phyloP scores from a whole-genome alignment of 495 filamentous ascomycete species.

The Achaetomiella virescens region DNA sequence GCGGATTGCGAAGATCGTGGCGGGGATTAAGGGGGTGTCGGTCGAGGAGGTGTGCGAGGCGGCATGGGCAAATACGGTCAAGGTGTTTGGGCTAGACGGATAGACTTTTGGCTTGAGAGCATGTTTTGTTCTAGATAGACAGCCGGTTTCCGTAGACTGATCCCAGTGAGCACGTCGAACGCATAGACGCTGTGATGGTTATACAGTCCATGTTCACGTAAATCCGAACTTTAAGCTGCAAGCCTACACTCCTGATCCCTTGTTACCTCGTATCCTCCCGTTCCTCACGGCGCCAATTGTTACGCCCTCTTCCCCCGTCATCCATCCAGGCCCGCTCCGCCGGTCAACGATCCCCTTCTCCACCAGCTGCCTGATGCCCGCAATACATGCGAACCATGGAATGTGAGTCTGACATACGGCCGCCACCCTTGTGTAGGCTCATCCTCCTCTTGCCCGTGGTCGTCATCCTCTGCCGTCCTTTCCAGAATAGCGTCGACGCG shows the following conservation, averaged over 20 bases:
- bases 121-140: not conserved
- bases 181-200: not conserved
- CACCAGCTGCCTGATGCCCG: slow-evolving; percentile 67
- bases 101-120: slow-evolving; percentile 4
- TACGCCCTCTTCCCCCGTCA: slow-evolving; percentile 81
- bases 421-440: slow-evolving; percentile 33
- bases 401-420: slow-evolving; percentile 57
- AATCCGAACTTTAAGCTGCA: not conserved
- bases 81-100: slow-evolving; percentile 70
- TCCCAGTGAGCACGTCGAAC: not conserved
- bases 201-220: not conserved
- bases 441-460: slow-evolving; percentile 26
- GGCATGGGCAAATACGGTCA: slow-evolving; percentile 76
- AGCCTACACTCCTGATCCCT: slow-evolving; percentile 40
- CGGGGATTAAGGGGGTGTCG: slow-evolving; percentile 69
- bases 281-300: slow-evolving; percentile 60
- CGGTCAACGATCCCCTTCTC: slow-evolving; percentile 68
- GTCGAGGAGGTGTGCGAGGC: slow-evolving; percentile 80
- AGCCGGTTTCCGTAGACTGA: not conserved
- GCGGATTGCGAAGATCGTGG: slow-evolving; percentile 80
- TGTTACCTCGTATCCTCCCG: slow-evolving; percentile 51
- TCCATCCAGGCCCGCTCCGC: slow-evolving; percentile 73
- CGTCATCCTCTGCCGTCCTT: slow-evolving; percentile 19
- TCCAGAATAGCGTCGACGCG: slow-evolving; percentile 24
- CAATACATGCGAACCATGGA: slow-evolving; percentile 72